Base-by-base conservation (phyloP, 1,284 basidiomycete species). In the Tetrapyrgos nigripes region DNA sequence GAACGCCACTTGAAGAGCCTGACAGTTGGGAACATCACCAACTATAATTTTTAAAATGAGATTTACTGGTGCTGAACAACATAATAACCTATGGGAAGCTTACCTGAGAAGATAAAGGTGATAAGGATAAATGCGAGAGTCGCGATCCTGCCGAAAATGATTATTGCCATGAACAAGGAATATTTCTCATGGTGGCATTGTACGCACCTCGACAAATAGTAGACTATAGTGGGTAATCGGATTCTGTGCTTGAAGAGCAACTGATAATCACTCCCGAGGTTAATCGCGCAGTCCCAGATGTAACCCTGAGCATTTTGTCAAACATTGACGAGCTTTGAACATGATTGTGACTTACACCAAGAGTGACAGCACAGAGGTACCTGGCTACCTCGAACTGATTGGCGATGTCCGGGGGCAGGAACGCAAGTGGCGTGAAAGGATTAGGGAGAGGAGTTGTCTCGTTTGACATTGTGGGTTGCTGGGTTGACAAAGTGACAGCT, bases 31-130 rank as follows among this genome's bases (percentile, higher is more conserved):
- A 19, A 50, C 49, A 13, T 31, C 35, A 31, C 27, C 49, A 2
- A 50, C 49, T 50, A 23, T 11, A n/a, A 21, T 29, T 10, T 10
- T n/a, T n/a, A n/a, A n/a, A n/a, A n/a, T n/a, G n/a, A n/a, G n/a
- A n/a, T 37, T 37, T 37, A 10, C 35, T 37, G 35, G n/a, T n/a
- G n/a, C n/a, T n/a, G n/a, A n/a, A n/a, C n/a, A n/a, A n/a, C n/a
- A n/a, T n/a, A n/a, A n/a, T n/a, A n/a, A n/a, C n/a, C n/a, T n/a
- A n/a, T n/a, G n/a, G 13, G 26, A 13, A 9, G 17, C 28, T 14
- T 23, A 50, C 49, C 49, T 50, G 29, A n/a, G 29, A 50, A 50
- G 24, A 50, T 19, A 31, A 50, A 50, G 14, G 28, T 29, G 26
- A 31, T 19, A 4, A 50, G 29, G 10, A 50, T 50, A n/a, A 31